Percentiles rank a stretch among this genome's conserved stretches.
Conservation (phyloP, 148 eudicot genomes). For the Pouteria glomerata region DNA sequence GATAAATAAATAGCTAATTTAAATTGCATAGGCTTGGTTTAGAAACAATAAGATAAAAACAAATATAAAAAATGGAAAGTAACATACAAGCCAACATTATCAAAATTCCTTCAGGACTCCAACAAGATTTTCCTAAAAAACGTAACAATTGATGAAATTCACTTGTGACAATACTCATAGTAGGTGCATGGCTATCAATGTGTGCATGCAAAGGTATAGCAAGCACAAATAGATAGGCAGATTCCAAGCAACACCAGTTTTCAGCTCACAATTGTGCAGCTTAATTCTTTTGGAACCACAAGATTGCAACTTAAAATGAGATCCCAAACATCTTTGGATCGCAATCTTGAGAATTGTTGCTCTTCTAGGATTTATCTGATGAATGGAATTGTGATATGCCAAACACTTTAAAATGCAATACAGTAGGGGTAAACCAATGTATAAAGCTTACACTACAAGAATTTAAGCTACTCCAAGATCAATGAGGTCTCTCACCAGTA, state of each 20-base stretch:
- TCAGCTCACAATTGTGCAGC: background rate
- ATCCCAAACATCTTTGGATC: background rate
- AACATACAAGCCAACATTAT: background rate
- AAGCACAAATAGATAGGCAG: background rate
- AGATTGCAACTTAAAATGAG: background rate
- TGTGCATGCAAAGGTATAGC: conserved; percentile 1
- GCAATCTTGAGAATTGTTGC: background rate
- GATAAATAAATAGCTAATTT: background rate
- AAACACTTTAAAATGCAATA: too few species aligned
- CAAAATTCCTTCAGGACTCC: background rate
- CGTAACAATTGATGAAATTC: too few species aligned
- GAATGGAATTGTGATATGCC: too few species aligned
- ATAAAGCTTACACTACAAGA: too few species aligned
- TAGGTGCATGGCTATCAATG: background rate
- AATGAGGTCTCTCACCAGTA: conserved; percentile 56
- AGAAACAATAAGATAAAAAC: background rate
- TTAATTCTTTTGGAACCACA: background rate
- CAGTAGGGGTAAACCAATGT: too few species aligned
- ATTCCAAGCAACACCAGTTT: background rate
- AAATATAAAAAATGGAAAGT: background rate
- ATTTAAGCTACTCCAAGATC: too few species aligned
- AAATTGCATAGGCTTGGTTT: background rate
- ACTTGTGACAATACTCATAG: background rate
- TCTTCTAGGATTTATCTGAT: background rate
- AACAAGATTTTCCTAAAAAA: background rate